A percentile compares a stretch with the other conserved stretches of the same genome.
Evolutionary conservation across 192 early-diverging fungal genomes (phyloP).

Genomic region (Coemansia sp.): DNA sequence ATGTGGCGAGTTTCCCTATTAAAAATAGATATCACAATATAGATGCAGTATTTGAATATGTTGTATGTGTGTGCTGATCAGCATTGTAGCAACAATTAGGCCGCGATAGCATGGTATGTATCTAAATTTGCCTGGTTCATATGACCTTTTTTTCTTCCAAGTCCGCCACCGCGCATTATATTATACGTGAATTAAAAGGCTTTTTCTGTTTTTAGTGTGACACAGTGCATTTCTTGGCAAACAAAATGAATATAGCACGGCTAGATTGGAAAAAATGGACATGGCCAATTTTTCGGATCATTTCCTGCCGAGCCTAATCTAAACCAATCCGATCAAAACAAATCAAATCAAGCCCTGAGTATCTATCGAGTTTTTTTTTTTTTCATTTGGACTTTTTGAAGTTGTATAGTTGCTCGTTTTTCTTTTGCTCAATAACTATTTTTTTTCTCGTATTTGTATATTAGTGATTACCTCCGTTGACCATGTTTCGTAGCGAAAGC

Average conservation of each 20-base stretch:
- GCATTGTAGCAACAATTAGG: neutral
- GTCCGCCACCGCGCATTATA: too few relatives aligned
- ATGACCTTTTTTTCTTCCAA: neutral
- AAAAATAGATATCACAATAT: neutral
- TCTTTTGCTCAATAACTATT: neutral
- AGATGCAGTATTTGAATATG: neutral
- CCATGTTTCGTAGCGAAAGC: constrained; percentile 1
- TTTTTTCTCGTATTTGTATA: neutral
- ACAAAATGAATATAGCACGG: neutral
- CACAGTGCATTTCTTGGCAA: neutral
- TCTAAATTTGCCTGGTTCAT: neutral
- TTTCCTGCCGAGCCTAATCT: too few relatives aligned
- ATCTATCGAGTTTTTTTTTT: too few relatives aligned
- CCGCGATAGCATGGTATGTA: neutral
- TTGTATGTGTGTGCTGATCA: neutral
- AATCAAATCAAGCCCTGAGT: too few relatives aligned
- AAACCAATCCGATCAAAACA: too few relatives aligned
- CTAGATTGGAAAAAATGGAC: too few relatives aligned
- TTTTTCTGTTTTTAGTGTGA: neutral
- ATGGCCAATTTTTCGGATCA: too few relatives aligned
- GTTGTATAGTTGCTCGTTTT: too few relatives aligned
- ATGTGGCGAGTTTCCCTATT: neutral
- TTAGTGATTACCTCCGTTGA: neutral
- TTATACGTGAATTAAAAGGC: too few relatives aligned
- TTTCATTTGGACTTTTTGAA: too few relatives aligned